Evolutionary conservation across 257 asterid genomes (phyloP).

Genomic region (Handroanthus guayacan): DNA sequence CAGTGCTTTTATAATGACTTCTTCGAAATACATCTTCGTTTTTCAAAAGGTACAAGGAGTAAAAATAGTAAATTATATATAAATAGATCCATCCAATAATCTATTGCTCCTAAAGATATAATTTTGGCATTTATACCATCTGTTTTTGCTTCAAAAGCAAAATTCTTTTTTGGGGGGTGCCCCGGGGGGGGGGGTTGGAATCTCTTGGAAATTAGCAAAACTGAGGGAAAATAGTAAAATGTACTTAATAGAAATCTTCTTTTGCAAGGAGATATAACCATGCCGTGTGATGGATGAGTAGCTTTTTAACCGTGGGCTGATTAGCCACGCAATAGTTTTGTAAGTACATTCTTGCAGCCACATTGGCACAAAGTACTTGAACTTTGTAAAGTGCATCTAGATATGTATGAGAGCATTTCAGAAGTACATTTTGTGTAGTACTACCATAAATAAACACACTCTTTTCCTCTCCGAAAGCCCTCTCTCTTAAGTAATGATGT

Average conservation of each 20-base stretch:
- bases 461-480: not conserved
- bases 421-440: not conserved
- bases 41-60: not conserved
- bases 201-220: not conserved
- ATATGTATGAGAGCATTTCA: not conserved
- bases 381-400: not conserved
- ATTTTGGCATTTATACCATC: not conserved
- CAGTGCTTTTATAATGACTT: conserved; percentile 14
- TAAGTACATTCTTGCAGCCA: not conserved
- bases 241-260: not conserved
- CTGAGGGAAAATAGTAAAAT: not conserved
- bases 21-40: not conserved
- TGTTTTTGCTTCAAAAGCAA: not conserved
- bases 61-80: not conserved
- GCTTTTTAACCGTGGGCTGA: not conserved
- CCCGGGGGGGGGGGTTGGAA: too few species aligned
- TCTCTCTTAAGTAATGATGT: not conserved
- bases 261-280: not conserved
- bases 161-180: not conserved
- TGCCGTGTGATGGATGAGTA: not conserved
- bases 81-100: not conserved
- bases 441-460: not conserved
- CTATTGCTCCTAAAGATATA: not conserved
- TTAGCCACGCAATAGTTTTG: not conserved
- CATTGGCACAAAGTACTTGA: not conserved